These are phyloP conservation scores for Candida alai DNA, from an alignment of 805 yeast species.

Conservation along the genomic window DNA sequence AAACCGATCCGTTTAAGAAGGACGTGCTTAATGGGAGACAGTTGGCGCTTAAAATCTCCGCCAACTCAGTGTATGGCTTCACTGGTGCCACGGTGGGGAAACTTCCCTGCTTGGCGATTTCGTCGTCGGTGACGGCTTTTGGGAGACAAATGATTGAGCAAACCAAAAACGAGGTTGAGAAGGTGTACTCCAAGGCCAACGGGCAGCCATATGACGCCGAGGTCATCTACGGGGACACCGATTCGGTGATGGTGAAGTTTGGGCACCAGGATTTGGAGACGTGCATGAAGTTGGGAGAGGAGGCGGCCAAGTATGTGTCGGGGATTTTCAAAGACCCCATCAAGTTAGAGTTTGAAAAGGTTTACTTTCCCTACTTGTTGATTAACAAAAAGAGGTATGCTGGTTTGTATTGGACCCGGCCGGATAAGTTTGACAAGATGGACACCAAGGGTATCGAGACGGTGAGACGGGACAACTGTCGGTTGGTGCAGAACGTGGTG, in stretches of 20 bases:
- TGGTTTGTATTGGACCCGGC: slow-evolving; percentile 92
- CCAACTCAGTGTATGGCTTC: slow-evolving; percentile 97
- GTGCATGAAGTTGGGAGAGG: slow-evolving; percentile 89
- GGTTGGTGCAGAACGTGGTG: slow-evolving; percentile 90
- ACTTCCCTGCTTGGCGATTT: slow-evolving; percentile 92
- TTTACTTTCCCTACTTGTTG: slow-evolving; percentile 87
- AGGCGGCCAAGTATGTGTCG: slow-evolving; percentile 89
- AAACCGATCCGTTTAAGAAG: slow-evolving; percentile 88
- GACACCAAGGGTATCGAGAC: slow-evolving; percentile 99
- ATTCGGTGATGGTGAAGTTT: slow-evolving; percentile 98
- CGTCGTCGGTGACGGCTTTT: slow-evolving; percentile 91
- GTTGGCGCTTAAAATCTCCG: slow-evolving; percentile 91
- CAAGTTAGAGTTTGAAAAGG: slow-evolving; percentile 93
- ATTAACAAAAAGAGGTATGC: slow-evolving; percentile 97
- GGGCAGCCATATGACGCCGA: slow-evolving; percentile 83
- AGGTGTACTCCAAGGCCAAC: slow-evolving; percentile 70
- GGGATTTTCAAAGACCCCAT: slow-evolving; percentile 78
- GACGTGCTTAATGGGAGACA: slow-evolving; percentile 97
- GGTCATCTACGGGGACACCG: slow-evolving; percentile 98
- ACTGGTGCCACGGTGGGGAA: slow-evolving; percentile 99
- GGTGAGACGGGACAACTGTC: slow-evolving; percentile 95
- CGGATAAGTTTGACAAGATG: slow-evolving; percentile 92
- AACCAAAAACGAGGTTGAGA: slow-evolving; percentile 83
- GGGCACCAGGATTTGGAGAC: slow-evolving; percentile 76
- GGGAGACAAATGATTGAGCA: slow-evolving; percentile 96